Evolutionary conservation across 148 eudicot genomes (phyloP).

Genomic region (Cornus controversa): DNA sequence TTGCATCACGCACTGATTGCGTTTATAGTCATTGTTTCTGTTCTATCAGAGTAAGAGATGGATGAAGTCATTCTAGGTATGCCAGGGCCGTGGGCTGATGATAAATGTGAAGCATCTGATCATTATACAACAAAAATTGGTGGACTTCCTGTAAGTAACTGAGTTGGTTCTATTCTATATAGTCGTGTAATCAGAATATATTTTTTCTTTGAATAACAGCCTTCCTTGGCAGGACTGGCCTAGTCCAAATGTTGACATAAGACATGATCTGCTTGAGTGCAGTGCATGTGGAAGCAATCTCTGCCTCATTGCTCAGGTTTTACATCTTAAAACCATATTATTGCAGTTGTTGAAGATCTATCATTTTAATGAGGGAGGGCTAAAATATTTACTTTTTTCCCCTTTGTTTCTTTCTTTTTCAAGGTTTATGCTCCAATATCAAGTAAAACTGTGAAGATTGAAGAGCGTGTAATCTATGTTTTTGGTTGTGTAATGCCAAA

Average conservation of each 20-base stretch:
- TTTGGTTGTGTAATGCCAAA: conserved; percentile 55
- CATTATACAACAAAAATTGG: conserved; percentile 85
- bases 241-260: conserved; percentile 31
- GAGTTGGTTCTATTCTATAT: background rate
- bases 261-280: conserved; percentile 48
- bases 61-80: conserved; percentile 60
- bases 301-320: conserved; percentile 75
- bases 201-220: background rate
- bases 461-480: conserved; percentile 74
- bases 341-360: background rate
- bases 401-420: background rate
- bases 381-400: background rate
- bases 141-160: conserved; percentile 74
- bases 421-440: conserved; percentile 88
- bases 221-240: conserved; percentile 75
- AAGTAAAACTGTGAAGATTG: conserved; percentile 37
- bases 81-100: conserved; percentile 91
- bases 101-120: conserved; percentile 64
- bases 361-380: background rate
- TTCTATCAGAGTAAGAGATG: conserved; percentile 33
- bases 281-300: conserved; percentile 47
- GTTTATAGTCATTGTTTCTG: background rate
- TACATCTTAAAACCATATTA: conserved; percentile 8
- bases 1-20: background rate
- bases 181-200: background rate